Evolutionary conservation across 129 eudicot genomes (phyloP), one percentile per base, ranked within the genome.

Genomic region (Flaveria sonorensis): DNA sequence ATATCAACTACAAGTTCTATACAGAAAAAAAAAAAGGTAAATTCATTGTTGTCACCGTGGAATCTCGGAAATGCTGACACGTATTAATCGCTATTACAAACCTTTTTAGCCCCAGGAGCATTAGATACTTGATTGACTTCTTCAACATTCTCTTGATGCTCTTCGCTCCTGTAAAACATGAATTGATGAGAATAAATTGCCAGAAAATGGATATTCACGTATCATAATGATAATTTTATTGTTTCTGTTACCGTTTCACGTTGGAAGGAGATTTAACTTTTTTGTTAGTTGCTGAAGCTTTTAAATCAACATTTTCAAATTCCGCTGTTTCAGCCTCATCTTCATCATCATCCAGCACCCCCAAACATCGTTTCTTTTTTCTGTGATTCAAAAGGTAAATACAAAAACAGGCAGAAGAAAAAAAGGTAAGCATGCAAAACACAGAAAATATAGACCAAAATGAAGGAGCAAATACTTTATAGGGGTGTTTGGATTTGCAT

Each of bases 31-130:
- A 61, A 63, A 36, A 36, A 59, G 60, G 13, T 26, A 16, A 61
- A 74, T 24, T 61, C 60, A 61, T 28, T 74, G 47, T 10, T 45
- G 30, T 52, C 42, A 14, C 18, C 24, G 40, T 51, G 18, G 28
- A 45, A 68, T 40, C 81, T 68, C 53, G 43, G 13, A 57, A 42
- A 70, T 78, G 47, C 47, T 46, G 77, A 19, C 69, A 12, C 72
- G 40, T 10, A 32, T 72, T 10, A 63, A 28, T 63, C 63, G 56
- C 30, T 67, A 67, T 74, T 68, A 72, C 77, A 48, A 56, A 93
- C 98, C 97, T 93, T 93, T 87, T 82, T 87, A 19, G 86, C 81
- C 67, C 73, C 86, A 65, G 91, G 85, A 73, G 78, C 73, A 23
- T 16, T 70, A 50, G 87, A 42, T 14, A 24, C 81, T 62, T 75